These are phyloP conservation scores for Platanthera zijinensis DNA, from an alignment of 106 monocot genomes.

Conservation along the genomic window DNA sequence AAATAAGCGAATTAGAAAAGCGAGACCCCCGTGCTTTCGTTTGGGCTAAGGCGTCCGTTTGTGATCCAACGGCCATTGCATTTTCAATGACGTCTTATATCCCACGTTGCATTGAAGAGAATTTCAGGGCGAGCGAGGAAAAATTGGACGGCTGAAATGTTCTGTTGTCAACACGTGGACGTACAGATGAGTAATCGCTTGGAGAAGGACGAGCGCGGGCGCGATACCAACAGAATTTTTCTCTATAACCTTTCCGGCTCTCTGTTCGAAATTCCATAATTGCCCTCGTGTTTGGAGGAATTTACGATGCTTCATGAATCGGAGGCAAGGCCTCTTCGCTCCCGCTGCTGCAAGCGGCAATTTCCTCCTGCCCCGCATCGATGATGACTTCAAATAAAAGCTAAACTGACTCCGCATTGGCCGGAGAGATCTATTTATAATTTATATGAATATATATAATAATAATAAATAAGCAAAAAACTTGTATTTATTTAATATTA, in stretches of 20 bases:
- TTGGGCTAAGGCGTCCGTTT: slow-evolving; percentile 6
- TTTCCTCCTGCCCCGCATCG: no score
- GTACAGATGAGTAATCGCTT: background rate
- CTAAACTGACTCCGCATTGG: no score
- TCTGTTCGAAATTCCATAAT: background rate
- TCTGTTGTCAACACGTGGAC: background rate
- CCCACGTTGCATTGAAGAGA: background rate
- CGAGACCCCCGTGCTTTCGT: slow-evolving; percentile 3
- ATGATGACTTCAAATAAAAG: no score
- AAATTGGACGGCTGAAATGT: background rate
- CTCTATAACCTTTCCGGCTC: background rate
- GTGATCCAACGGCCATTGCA: background rate
- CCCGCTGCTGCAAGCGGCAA: no score
- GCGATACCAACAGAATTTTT: background rate
- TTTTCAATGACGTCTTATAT: background rate
- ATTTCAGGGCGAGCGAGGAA: slow-evolving; percentile 11
- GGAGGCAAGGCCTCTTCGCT: no score
- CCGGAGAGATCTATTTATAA: no score
- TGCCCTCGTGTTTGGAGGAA: background rate
- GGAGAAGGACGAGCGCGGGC: background rate
- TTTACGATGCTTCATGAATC: background rate
- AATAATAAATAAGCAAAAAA: no score
- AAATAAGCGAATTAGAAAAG: slow-evolving; percentile 3
- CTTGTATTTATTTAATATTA: no score
- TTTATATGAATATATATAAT: no score